Base-by-base conservation (phyloP, 2,329 filamentous ascomycete genomes). In the Bipolaris gigantea region DNA sequence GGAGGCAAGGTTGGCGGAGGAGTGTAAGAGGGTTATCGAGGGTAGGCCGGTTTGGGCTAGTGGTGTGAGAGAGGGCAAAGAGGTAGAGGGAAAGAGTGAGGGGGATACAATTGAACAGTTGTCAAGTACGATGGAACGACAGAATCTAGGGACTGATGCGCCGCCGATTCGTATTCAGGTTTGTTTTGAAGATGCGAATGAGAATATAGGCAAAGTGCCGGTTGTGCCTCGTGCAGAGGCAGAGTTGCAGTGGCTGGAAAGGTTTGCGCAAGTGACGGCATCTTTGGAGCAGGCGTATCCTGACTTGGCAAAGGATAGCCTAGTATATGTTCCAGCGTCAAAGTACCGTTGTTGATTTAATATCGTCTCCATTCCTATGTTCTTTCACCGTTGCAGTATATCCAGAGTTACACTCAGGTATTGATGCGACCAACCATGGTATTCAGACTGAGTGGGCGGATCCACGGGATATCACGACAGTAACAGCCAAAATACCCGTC, bases 201-300 rank as follows among this genome's bases (percentile, higher is more conserved):
- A 9, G 3, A 10, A 18, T 15, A 13, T 15, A 4, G 11, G 27
- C 40, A 23, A 16, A 11, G 11, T 40, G 30, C 40, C 13, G 15
- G 15, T 44, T 18, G 16, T 43, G 21, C 54, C 50, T 18, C 50
- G 47, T 38, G 27, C 15, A 18, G 30, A 58, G 2, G 40, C 15
- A 11, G 48, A 55, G 25, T 25, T 53, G 30, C 41, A 48, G 11
- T 59, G 53, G 53, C 27, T 59, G 40, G 38, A 44, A 15, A 36
- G 15, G 27, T 49, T 51, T 16, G 34, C 23, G n/a, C 40, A 55
- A 25, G 48, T 52, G 9, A 38, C 49, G 3, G 40, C 43, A 30
- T 52, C 38, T 44, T 47, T 58, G 55, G 52, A 52, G 18, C 32
- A 19, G 11, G 33, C 33, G 18, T 47, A 38, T 36, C 44, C 30